Base-by-base conservation (phyloP, 495 filamentous ascomycete genomes). In the Diplogelasinospora grovesii region DNA sequence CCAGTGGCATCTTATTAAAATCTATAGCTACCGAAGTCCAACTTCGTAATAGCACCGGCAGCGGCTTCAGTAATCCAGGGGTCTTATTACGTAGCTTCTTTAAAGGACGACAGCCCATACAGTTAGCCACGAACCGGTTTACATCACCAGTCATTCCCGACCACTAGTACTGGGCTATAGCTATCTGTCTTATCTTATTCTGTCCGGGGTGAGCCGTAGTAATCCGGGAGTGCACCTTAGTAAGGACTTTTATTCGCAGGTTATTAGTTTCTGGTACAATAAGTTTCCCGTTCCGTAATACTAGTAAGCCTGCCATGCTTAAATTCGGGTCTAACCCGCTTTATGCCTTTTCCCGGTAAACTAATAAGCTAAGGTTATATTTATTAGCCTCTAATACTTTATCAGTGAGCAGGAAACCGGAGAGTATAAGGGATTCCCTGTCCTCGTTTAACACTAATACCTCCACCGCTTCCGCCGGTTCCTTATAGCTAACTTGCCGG, bases 51-150 rank as follows among this genome's bases (percentile, higher is more conserved):
- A 22, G 15, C 2, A 19, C 10, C 4, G 26, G 14, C 13, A 46
- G 32, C 9, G 27, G 43, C 8, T 46, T 8, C 28, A 46, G 15
- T 0, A 39, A n/a, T 5, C 36, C 36, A 2, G 21, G 35, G 0
- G 29, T 46, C 28, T 46, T 40, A 7, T 35, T 28, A 18, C 27
- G 19, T 13, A 29, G 36, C 8, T 11, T 3, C n/a, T 46, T 46
- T 5, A 22, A 19, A 10, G 19, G 11, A 1, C 15, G 0, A n/a
- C 26, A 39, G n/a, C n/a, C n/a, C 13, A 11, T 10, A 15, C 36
- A 46, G 8, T 39, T 33, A 2, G 26, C 18, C 3, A 46, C 28
- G 27, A 11, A 46, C 8, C n/a, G 11, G 18, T 39, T 20, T n/a
- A n/a, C n/a, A n/a, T n/a, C n/a, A n/a, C n/a, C n/a, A n/a, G n/a